Base-by-base conservation (phyloP, 371 early-diverging fungal species). In the Capillidium heterosporum region DNA sequence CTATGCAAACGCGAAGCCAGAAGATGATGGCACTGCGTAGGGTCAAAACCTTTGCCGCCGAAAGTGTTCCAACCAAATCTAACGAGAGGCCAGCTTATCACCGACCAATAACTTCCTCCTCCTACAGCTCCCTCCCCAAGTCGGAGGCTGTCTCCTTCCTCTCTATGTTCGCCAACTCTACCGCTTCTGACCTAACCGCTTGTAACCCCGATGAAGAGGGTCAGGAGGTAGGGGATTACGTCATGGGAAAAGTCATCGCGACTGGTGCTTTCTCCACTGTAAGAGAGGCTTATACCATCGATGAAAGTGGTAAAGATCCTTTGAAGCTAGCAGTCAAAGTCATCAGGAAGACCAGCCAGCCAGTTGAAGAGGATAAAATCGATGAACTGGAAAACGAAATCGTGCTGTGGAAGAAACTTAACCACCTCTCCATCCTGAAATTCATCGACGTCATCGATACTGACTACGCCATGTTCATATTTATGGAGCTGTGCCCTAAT, bases 201-300 rank as follows among this genome's bases (percentile, higher is more conserved):
- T 41, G 51, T 3, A 39, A 61, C 8, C 60, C 67, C 28, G 70
- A 71, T 48, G 65, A 68, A 15, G 69, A 68, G 11, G 83, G 82
- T 35, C 75, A 85, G 64, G 69, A 80, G 63, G 66, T 85, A 57
- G 85, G 81, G 48, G 73, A 77, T 27, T 84, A 74, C 60, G 61
- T 70, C 5, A 59, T 84, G 1, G 74, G 73, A 13, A 62, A 67
- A 19, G 63, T 73, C 10, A 72, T 85, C 56, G 84, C 81, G 5
- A 62, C 65, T 49, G 86, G 88, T 10, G 77, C 81, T 8, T 84
- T 81, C 49, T 78, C 81, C 13, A 64, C 68, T 1, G 85, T 84
- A 1, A 77, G 74, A 31, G 72, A 77, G 57, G 85, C 77, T 28
- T 65, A 65, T 35, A 58, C 67, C 23, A 59, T 67, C 32, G 56